phyloP scores from a whole-genome alignment of 2,329 filamentous ascomycete species.

The Cordyceps militaris region DNA sequence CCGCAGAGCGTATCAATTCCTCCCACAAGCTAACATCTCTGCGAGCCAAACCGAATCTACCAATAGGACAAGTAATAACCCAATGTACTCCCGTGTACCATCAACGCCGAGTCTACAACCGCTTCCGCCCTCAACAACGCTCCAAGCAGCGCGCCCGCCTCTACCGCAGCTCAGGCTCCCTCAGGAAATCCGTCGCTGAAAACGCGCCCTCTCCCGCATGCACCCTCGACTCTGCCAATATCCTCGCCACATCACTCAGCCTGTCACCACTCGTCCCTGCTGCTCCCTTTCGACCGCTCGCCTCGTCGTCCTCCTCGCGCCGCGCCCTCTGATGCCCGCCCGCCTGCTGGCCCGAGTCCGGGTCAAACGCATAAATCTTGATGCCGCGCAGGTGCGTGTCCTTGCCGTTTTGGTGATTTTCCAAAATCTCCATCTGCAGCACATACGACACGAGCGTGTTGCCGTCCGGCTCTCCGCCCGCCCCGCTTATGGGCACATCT shows the following conservation, averaged over 20 bases:
- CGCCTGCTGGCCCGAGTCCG: conserved; percentile 34
- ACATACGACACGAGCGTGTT: conserved; percentile 82
- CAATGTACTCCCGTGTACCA: background rate
- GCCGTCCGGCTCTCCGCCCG: conserved; percentile 54
- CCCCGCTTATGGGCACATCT: conserved; percentile 59
- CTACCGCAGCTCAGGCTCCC: conserved; percentile 36
- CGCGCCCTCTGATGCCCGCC: conserved; percentile 18
- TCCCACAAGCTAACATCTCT: background rate
- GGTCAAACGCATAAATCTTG: conserved; percentile 67
- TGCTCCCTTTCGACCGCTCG: conserved; percentile 2
- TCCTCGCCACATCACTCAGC: conserved; percentile 24
- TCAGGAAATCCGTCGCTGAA: conserved; percentile 35
- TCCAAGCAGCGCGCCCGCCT: background rate
- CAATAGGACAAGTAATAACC: too few species aligned
- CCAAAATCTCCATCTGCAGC: conserved; percentile 81
- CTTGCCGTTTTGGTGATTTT: conserved; percentile 99
- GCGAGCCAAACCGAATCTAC: background rate
- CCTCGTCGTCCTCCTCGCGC: conserved; percentile 21
- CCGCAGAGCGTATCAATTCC: background rate
- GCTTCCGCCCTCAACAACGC: too few species aligned
- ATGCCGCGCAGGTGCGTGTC: conserved; percentile 95
- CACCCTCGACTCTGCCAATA: conserved; percentile 22
- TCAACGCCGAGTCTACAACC: background rate
- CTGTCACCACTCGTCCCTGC: conserved; percentile 8
- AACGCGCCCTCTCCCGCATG: conserved; percentile 30